Evolutionary conservation across 139 green algal genomes (phyloP).

Genomic region (Penium margaritaceum): DNA sequence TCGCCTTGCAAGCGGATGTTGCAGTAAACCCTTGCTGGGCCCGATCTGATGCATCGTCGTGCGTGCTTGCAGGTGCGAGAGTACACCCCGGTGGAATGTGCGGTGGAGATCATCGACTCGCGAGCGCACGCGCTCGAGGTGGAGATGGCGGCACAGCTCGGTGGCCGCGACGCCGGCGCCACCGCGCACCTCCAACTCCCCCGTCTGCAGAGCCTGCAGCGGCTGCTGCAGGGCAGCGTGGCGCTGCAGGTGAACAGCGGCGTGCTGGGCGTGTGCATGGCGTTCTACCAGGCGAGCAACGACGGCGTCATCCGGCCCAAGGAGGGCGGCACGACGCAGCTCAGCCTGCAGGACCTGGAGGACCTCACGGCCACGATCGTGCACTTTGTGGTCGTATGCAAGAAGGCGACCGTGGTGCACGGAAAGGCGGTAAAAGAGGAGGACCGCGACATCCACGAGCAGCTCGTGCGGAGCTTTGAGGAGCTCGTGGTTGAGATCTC

Average conservation of each 20-base stretch:
- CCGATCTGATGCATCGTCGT: no score
- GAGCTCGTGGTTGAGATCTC: constrained; percentile 21
- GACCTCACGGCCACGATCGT: constrained; percentile 28
- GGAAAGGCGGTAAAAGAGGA: constrained; percentile 18
- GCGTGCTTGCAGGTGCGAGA: constrained; percentile 26
- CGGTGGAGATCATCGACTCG: constrained; percentile 27
- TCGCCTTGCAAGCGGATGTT: no score
- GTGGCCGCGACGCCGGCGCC: neutral
- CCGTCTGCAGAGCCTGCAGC: constrained; percentile 31
- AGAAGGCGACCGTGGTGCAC: constrained; percentile 30
- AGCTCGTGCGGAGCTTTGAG: constrained; percentile 38
- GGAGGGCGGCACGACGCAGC: neutral
- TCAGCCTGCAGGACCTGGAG: constrained; percentile 19
- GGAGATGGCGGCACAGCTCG: constrained; percentile 27
- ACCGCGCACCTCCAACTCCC: constrained; percentile 4
- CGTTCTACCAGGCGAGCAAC: constrained; percentile 15
- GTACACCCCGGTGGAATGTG: constrained; percentile 42
- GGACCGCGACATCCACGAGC: constrained; percentile 38
- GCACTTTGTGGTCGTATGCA: constrained; percentile 39
- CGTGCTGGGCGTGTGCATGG: constrained; percentile 41
- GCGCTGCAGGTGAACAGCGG: constrained; percentile 45
- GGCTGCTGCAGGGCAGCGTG: constrained; percentile 44
- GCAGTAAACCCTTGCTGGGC: no score
- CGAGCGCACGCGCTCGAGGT: constrained; percentile 30
- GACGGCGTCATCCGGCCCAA: constrained; percentile 1